Conservation (phyloP, 352 stramenopile species). For the Phytopythium chamaehyphon region DNA sequence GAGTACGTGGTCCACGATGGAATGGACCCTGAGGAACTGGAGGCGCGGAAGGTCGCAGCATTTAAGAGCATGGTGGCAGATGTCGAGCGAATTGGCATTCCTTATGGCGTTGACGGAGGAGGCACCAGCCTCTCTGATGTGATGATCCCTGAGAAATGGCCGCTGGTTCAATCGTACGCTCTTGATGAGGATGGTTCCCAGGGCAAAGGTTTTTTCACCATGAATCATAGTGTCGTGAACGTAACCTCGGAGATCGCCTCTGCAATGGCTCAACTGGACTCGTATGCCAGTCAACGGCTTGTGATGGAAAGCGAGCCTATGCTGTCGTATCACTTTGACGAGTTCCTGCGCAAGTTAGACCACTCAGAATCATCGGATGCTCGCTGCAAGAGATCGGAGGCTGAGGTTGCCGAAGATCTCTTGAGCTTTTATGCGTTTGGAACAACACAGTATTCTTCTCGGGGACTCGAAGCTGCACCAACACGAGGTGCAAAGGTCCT, state of each 20-base stretch:
- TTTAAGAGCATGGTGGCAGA: conserved; percentile 60
- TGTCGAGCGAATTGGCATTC: conserved; percentile 45
- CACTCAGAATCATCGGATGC: conserved; percentile 43
- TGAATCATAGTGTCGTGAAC: conserved; percentile 67
- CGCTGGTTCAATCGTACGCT: conserved; percentile 65
- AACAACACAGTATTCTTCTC: conserved; percentile 53
- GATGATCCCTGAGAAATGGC: conserved; percentile 73
- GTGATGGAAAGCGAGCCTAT: conserved; percentile 48
- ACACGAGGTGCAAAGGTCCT: conserved; percentile 53
- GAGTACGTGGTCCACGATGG: conserved; percentile 62
- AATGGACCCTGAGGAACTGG: conserved; percentile 66
- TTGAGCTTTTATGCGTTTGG: conserved; percentile 81
- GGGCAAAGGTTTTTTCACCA: conserved; percentile 68
- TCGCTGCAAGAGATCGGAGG: conserved; percentile 39
- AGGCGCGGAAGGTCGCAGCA: conserved; percentile 57
- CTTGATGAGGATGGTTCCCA: conserved; percentile 32
- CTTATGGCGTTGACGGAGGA: conserved; percentile 34
- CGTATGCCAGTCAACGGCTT: conserved; percentile 49
- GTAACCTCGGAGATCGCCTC: conserved; percentile 31
- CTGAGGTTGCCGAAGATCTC: conserved; percentile 58
- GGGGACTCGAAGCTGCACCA: conserved; percentile 21
- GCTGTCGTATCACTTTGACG: conserved; percentile 50
- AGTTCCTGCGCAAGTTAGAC: conserved; percentile 70
- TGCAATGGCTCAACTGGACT: conserved; percentile 42
- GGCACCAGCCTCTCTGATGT: conserved; percentile 34